A percentile compares a stretch with the other conserved stretches of the same genome.
These are phyloP conservation scores for Adansonia grandidieri DNA, from an alignment of 441 rosid species.

Conservation along the genomic window DNA sequence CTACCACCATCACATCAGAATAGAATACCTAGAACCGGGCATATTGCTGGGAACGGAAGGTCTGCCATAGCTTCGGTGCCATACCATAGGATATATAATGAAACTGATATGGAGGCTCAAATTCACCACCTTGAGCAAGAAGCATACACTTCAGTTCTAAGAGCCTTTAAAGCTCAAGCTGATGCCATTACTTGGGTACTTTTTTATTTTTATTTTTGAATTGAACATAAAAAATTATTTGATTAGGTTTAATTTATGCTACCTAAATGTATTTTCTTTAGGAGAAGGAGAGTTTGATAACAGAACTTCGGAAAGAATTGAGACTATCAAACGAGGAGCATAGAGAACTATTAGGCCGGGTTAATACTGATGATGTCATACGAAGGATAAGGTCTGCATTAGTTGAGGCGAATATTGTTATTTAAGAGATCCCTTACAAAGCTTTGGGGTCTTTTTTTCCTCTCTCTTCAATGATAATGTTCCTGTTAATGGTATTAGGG, in stretches of 20 bases:
- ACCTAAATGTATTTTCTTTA: constrained; percentile 34
- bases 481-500: constrained; percentile 43
- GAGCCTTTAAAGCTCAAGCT: constrained; percentile 75
- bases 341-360: constrained; percentile 64
- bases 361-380: constrained; percentile 61
- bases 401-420: constrained; percentile 12
- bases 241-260: constrained; percentile 31
- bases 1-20: constrained; percentile 53
- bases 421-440: constrained; percentile 20
- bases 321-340: constrained; percentile 67
- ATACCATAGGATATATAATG: constrained; percentile 54
- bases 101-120: constrained; percentile 65
- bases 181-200: constrained; percentile 77
- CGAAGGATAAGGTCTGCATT: constrained; percentile 54
- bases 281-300: constrained; percentile 67
- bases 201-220: constrained; percentile 1
- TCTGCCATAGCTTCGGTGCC: constrained; percentile 41
- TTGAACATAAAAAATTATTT: constrained; percentile 28
- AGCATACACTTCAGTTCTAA: constrained; percentile 57
- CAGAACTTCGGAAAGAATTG: constrained; percentile 67
- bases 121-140: constrained; percentile 72
- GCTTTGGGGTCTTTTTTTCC: constrained; percentile 13
- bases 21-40: constrained; percentile 53
- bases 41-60: constrained; percentile 52
- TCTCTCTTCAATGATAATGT: constrained; percentile 20